Evolutionary conservation across 805 yeast species (phyloP).

Genomic region (Lipomyces oligophaga): DNA sequence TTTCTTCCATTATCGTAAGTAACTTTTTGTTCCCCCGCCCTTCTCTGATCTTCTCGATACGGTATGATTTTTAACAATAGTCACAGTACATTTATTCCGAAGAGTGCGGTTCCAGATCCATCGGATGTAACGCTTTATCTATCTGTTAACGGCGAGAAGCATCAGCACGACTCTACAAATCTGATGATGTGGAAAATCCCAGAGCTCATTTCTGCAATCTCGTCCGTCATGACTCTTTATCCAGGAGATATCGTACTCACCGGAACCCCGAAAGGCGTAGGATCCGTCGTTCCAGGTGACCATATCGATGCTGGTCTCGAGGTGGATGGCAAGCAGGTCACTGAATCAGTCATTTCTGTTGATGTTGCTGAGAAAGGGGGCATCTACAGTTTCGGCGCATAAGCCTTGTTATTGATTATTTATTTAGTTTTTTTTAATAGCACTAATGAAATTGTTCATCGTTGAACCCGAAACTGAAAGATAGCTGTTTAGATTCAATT

Average conservation of each 20-base stretch:
- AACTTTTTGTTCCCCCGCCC: background rate
- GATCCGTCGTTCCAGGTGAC: conserved; percentile 77
- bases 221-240: conserved; percentile 84
- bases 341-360: conserved; percentile 47
- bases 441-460: too few relatives aligned
- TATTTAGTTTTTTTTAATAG: too few relatives aligned
- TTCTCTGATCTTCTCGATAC: background rate
- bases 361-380: conserved; percentile 58
- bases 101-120: conserved; percentile 63
- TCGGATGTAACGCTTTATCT: conserved; percentile 62
- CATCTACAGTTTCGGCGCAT: conserved; percentile 47
- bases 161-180: conserved; percentile 57
- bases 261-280: conserved; percentile 99
- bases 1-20: conserved; percentile 75
- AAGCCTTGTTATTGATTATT: background rate
- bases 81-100: conserved; percentile 53
- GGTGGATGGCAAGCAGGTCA: conserved; percentile 54
- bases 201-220: conserved; percentile 71
- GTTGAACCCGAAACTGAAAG: conserved; percentile 36
- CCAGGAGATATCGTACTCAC: conserved; percentile 89
- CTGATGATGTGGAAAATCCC: conserved; percentile 89
- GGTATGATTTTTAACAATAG: background rate
- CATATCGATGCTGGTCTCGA: conserved; percentile 58
- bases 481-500: conserved; percentile 35
- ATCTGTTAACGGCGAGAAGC: conserved; percentile 61